These are phyloP conservation scores for Calycina herbarum DNA, from an alignment of 2,329 filamentous ascomycete genomes.

Conservation along the genomic window DNA sequence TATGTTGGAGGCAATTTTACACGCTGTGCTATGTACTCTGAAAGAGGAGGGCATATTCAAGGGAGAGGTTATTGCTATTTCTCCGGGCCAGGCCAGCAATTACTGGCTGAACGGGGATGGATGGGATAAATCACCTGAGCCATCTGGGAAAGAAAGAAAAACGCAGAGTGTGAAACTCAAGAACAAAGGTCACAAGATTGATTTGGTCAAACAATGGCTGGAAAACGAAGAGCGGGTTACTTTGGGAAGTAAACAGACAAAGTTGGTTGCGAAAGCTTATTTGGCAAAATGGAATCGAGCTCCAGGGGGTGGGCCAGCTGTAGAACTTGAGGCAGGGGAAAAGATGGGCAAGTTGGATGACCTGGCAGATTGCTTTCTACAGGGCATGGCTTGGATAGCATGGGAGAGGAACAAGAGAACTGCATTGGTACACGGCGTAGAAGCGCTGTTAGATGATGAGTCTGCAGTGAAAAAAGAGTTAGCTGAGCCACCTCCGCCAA, in stretches of 20 bases:
- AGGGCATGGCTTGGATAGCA: constrained; percentile 73
- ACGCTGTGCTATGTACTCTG: constrained; percentile 65
- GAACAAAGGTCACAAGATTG: constrained; percentile 63
- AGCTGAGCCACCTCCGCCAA: not conserved
- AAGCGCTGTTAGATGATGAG: constrained; percentile 32
- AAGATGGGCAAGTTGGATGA: constrained; percentile 70
- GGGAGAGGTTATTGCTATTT: constrained; percentile 50
- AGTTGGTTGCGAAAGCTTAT: constrained; percentile 40
- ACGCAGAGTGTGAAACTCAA: constrained; percentile 44
- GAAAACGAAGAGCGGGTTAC: constrained; percentile 33
- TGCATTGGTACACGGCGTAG: constrained; percentile 37
- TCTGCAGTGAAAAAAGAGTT: not conserved
- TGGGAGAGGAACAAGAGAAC: constrained; percentile 65
- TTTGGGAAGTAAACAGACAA: constrained; percentile 38
- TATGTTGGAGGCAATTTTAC: constrained; percentile 78
- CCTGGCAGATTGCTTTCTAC: constrained; percentile 75
- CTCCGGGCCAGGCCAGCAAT: constrained; percentile 53
- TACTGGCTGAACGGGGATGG: constrained; percentile 51
- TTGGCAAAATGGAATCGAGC: constrained; percentile 36
- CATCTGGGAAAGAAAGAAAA: constrained; percentile 37
- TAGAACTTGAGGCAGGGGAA: constrained; percentile 33
- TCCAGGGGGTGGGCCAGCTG: constrained; percentile 32
- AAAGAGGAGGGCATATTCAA: constrained; percentile 45
- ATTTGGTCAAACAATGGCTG: constrained; percentile 59
- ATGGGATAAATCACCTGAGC: constrained; percentile 19